These are phyloP conservation scores for Angomonas deanei DNA, from an alignment of 208 protist genomes.

Conservation along the genomic window DNA sequence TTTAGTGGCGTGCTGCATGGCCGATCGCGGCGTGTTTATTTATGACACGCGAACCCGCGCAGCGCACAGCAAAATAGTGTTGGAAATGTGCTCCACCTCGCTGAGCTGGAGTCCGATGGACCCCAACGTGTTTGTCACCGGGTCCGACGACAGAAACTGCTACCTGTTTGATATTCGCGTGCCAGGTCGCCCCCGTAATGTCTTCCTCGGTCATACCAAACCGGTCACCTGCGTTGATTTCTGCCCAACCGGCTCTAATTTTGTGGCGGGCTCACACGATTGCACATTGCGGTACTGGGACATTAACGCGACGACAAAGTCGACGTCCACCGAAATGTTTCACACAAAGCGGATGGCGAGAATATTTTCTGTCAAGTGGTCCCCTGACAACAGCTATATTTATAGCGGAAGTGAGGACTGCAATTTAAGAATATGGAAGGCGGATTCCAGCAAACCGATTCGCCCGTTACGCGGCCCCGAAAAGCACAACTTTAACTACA, in stretches of 20 bases:
- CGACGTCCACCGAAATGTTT: slow-evolving; percentile 94
- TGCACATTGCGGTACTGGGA: slow-evolving; percentile 94
- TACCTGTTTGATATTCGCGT: slow-evolving; percentile 98
- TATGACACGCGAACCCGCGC: slow-evolving; percentile 92
- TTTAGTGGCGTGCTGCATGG: slow-evolving; percentile 86
- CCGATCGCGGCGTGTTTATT: slow-evolving; percentile 91
- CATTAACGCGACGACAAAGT: slow-evolving; percentile 78
- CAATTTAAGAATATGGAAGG: slow-evolving; percentile 96
- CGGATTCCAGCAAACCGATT: slow-evolving; percentile 87
- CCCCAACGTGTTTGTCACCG: slow-evolving; percentile 95
- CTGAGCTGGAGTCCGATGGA: slow-evolving; percentile 97
- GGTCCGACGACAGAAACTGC: slow-evolving; percentile 96
- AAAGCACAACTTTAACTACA: slow-evolving; percentile 92
- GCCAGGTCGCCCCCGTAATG: slow-evolving; percentile 86
- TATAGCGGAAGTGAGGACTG: slow-evolving; percentile 96
- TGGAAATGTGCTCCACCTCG: slow-evolving; percentile 91
- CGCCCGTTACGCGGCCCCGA: slow-evolving; percentile 85
- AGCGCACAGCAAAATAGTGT: slow-evolving; percentile 91
- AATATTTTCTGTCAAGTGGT: slow-evolving; percentile 91
- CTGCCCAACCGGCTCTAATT: slow-evolving; percentile 93
- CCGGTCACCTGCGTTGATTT: slow-evolving; percentile 95
- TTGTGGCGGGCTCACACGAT: slow-evolving; percentile 95
- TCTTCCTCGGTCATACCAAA: slow-evolving; percentile 95
- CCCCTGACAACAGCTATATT: slow-evolving; percentile 92
- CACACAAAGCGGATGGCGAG: slow-evolving; percentile 98